Evolutionary conservation across 2,329 filamentous ascomycete species (phyloP).

Genomic region (Aspergillus spinulosporus): DNA sequence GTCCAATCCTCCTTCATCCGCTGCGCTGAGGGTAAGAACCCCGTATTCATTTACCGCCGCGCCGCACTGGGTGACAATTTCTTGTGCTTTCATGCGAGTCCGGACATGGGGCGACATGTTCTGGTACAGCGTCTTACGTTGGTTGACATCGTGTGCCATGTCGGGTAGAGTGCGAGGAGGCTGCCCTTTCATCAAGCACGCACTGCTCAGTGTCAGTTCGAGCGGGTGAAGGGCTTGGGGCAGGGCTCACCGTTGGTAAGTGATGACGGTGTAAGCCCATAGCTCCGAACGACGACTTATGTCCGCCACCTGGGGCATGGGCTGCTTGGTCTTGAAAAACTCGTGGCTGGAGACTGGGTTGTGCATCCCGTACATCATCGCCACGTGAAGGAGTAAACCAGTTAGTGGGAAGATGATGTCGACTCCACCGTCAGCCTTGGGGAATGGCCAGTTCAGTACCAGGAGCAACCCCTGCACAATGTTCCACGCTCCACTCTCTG

Average conservation of each 20-base stretch:
- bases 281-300: constrained; percentile 40
- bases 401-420: constrained; percentile 41
- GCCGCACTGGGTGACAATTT: constrained; percentile 39
- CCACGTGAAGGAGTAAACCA: constrained; percentile 43
- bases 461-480: constrained; percentile 42
- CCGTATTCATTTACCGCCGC: constrained; percentile 41
- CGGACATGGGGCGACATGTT: constrained; percentile 36
- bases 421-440: constrained; percentile 32
- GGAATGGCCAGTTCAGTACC: constrained; percentile 44
- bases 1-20: constrained; percentile 42
- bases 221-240: neutral
- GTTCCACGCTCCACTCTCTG: constrained; percentile 33
- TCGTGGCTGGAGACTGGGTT: constrained; percentile 46
- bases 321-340: constrained; percentile 38
- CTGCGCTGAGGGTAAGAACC: constrained; percentile 37
- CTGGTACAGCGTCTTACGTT: constrained; percentile 36
- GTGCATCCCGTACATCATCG: constrained; percentile 47
- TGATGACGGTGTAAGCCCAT: constrained; percentile 43
- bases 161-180: constrained; percentile 36
- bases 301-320: constrained; percentile 35
- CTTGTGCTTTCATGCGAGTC: constrained; percentile 42
- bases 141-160: constrained; percentile 38
- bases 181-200: constrained; percentile 42
- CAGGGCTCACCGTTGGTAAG: constrained; percentile 39
- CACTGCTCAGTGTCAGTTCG: constrained; percentile 24